A percentile compares a stretch with the other conserved stretches of the same genome.
phyloP scores from a whole-genome alignment of 2,329 filamentous ascomycete genomes.

The Xylariaceae sp. region DNA sequence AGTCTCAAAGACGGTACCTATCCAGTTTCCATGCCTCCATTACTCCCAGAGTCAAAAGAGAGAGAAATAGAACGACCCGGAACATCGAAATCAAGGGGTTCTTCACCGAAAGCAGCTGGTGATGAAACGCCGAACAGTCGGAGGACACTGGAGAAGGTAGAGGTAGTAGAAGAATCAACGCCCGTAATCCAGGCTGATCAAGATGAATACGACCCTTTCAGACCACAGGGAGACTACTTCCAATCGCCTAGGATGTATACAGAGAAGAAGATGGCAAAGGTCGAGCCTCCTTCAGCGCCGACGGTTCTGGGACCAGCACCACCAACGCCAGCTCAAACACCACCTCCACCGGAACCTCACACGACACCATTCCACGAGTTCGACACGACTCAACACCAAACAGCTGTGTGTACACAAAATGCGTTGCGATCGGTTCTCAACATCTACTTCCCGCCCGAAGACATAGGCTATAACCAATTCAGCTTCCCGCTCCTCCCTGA shows the following conservation, averaged over 20 bases:
- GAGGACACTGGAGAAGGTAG: too few species aligned
- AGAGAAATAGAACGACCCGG: constrained; percentile 5
- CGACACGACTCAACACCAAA: constrained; percentile 37
- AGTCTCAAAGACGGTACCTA: constrained; percentile 41
- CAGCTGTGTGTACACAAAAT: constrained; percentile 54
- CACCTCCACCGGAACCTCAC: constrained; percentile 31
- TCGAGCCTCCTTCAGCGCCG: constrained; percentile 10
- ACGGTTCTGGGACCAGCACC: constrained; percentile 27
- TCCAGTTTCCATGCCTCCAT: constrained; percentile 24
- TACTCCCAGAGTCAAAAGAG: constrained; percentile 13
- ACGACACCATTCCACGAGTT: constrained; percentile 41
- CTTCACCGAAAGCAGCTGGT: constrained; percentile 3
- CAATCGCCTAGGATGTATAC: constrained; percentile 5
- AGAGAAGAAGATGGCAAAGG: constrained; percentile 7
- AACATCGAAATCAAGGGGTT: constrained; percentile 3
- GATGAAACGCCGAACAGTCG: constrained; percentile 9
- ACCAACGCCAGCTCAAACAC: constrained; percentile 43
- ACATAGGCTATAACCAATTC: constrained; percentile 45
- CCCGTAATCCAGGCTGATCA: constrained; percentile 18
- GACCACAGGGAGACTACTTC: constrained; percentile 25
- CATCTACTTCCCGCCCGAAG: constrained; percentile 46
- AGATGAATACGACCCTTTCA: constrained; percentile 48
- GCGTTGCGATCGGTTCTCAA: constrained; percentile 51
- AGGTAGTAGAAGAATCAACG: constrained; percentile 11
- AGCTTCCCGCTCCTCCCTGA: constrained; percentile 46